phyloP scores from a whole-genome alignment of 257 asterid genomes.

The Solanum arcanum region DNA sequence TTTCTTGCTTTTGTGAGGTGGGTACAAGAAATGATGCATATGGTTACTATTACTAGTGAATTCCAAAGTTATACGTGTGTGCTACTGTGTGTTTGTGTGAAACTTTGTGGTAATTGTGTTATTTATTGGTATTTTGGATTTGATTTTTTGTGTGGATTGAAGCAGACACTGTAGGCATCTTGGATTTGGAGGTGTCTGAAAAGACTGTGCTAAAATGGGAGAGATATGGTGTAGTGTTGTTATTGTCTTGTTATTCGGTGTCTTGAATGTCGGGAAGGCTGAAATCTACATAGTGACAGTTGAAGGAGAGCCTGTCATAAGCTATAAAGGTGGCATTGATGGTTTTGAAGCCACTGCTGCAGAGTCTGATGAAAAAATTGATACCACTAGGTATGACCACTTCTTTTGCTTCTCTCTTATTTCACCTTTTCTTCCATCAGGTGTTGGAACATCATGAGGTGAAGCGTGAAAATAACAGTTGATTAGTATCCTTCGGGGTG shows the following conservation, averaged over 20 bases:
- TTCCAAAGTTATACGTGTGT: not conserved
- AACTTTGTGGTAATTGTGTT: not conserved
- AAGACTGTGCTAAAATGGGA: slow-evolving; percentile 33
- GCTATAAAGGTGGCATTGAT: slow-evolving; percentile 70
- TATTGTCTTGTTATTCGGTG: slow-evolving; percentile 21
- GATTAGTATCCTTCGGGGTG: not conserved
- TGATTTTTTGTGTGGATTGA: slow-evolving; percentile 1
- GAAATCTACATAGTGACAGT: slow-evolving; percentile 75
- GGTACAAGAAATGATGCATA: not conserved
- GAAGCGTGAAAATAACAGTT: not conserved
- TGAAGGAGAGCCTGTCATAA: slow-evolving; percentile 94
- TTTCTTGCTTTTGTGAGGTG: not conserved
- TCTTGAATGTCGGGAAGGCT: slow-evolving; percentile 33
- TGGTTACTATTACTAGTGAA: not conserved
- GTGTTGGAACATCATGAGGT: not conserved
- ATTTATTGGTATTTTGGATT: not conserved
- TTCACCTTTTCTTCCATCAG: not conserved
- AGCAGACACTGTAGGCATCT: slow-evolving; percentile 29
- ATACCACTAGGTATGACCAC: slow-evolving; percentile 56
- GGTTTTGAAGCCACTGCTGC: slow-evolving; percentile 97
- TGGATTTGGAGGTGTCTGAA: slow-evolving; percentile 18
- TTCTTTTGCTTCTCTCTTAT: not conserved
- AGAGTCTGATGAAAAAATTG: slow-evolving; percentile 71
- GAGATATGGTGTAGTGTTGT: slow-evolving; percentile 21
- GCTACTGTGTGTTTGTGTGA: not conserved